Percentiles rank a stretch among this genome's conserved stretches.
phyloP scores from a whole-genome alignment of 805 yeast genomes.

The Saccharomyces mikatae region DNA sequence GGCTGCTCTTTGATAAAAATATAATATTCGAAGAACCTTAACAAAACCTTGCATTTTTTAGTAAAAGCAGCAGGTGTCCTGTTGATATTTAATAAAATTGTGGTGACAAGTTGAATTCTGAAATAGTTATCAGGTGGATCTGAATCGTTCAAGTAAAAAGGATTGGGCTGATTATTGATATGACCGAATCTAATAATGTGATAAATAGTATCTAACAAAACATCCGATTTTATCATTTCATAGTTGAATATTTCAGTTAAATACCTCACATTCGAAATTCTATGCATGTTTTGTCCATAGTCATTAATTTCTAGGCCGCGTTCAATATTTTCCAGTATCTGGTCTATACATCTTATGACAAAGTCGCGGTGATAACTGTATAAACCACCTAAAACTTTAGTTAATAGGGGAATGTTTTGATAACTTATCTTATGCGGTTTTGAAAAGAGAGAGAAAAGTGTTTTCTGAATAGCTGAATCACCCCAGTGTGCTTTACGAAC shows the following conservation, averaged over 20 bases:
- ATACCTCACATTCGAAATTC: slow-evolving; percentile 55
- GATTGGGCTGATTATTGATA: slow-evolving; percentile 47
- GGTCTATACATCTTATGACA: slow-evolving; percentile 46
- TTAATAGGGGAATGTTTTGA: slow-evolving; percentile 45
- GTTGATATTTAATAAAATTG: slow-evolving; percentile 33
- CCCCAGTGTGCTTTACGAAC: slow-evolving; percentile 42
- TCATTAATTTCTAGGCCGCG: slow-evolving; percentile 60
- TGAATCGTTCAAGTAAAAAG: slow-evolving; percentile 32
- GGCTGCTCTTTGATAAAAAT: slow-evolving; percentile 52
- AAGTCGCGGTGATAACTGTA: slow-evolving; percentile 34
- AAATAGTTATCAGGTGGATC: slow-evolving; percentile 68
- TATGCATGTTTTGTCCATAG: slow-evolving; percentile 47
- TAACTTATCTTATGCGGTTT: slow-evolving; percentile 56
- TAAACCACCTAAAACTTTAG: slow-evolving; percentile 38
- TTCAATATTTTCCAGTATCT: slow-evolving; percentile 52
- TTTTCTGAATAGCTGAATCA: slow-evolving; percentile 29
- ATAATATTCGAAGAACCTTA: slow-evolving; percentile 66
- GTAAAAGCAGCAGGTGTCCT: slow-evolving; percentile 13
- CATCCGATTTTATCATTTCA: slow-evolving; percentile 38
- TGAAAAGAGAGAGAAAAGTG: slow-evolving; percentile 38
- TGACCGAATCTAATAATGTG: slow-evolving; percentile 60
- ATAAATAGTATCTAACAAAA: slow-evolving; percentile 45
- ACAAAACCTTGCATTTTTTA: slow-evolving; percentile 33
- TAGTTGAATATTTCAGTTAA: slow-evolving; percentile 49
- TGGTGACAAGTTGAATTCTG: slow-evolving; percentile 50